Evolutionary conservation across 768 basidiomycete genomes (phyloP), one percentile per base, ranked within the genome.

Genomic region (Suillus decipiens): DNA sequence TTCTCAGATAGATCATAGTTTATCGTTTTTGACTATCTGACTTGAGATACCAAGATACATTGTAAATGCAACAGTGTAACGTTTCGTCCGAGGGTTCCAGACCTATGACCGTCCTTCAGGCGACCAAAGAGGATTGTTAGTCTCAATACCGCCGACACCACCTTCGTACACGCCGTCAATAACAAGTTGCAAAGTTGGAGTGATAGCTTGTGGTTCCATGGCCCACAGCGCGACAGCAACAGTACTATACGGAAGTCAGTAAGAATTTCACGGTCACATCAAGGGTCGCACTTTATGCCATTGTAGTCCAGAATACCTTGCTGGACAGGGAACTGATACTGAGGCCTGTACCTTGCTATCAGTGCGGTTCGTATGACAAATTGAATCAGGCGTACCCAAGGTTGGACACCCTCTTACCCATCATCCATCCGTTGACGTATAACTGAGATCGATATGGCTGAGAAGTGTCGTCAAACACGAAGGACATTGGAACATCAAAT

Each of bases 361-460:
- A 58, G 42, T 59, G 10, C 3, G 47, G 17, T 57, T 57, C 63
- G 45, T 60, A 36, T 63, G 17, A 9, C 28, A 60, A 19, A 53
- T 36, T 34, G 36, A 45, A 62, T 14, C 41, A 39, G 15, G 72
- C 82, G 63, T 64, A 86, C 90, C 89, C 89, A 1, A 90, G 81
- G 68, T 90, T 88, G 15, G 77, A 86, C n/a, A 89, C 81, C 22
- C 87, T 73, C 76, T 93, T 93, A 10, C 92, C 93, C 85, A 91
- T 91, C 85, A 89, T 89, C 93, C 93, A 95, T 14, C 92, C 93
- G 68, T 95, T 93, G 22, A 94, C 88, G 63, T 90, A 93, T 47
- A 94, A 67, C 50, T 86, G 79, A 3, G 88, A 86, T 17, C 92
- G 83, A 69, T 92, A 93, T 28, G 89, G 82, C 68, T 89, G 86